Conservation (phyloP, 805 yeast genomes). For the Myxozyma monticola region DNA sequence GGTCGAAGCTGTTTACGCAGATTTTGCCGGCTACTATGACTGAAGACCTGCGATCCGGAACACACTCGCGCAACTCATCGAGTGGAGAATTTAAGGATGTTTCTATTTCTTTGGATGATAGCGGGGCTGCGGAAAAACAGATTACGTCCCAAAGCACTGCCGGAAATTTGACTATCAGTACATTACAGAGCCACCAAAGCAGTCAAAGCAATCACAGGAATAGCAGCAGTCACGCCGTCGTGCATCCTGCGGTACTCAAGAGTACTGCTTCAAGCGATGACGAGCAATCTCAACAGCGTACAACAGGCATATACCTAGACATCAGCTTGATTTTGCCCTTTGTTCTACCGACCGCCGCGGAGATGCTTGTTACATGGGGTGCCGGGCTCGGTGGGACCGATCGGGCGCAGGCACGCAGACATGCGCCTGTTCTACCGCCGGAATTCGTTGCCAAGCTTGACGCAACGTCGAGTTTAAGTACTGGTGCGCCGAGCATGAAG, state of each 20-base stretch:
- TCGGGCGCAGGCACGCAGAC: slow-evolving; percentile 44
- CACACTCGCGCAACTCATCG: slow-evolving; percentile 12
- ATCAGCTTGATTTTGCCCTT: slow-evolving; percentile 46
- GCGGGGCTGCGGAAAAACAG: not conserved
- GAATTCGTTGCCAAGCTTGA: slow-evolving; percentile 71
- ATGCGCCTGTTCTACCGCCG: slow-evolving; percentile 71
- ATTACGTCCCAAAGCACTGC: not conserved
- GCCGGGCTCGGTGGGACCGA: slow-evolving; percentile 67
- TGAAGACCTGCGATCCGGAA: not conserved
- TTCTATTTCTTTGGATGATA: slow-evolving; percentile 1
- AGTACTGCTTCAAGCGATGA: slow-evolving; percentile 6
- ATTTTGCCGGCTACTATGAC: slow-evolving; percentile 13
- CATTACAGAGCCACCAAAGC: not conserved
- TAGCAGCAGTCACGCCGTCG: too few relatives aligned
- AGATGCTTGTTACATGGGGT: slow-evolving; percentile 74
- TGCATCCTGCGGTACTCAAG: not conserved
- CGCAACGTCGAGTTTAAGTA: slow-evolving; percentile 37
- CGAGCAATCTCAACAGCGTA: slow-evolving; percentile 5
- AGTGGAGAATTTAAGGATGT: slow-evolving; percentile 9
- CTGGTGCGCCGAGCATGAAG: slow-evolving; percentile 25
- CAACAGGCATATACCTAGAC: slow-evolving; percentile 37
- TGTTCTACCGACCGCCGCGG: slow-evolving; percentile 69
- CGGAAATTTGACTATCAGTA: too few relatives aligned
- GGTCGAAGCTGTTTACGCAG: slow-evolving; percentile 19
- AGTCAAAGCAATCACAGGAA: too few relatives aligned